Base-by-base conservation (phyloP, 495 filamentous ascomycete species). In the Penicillium cinerascens region DNA sequence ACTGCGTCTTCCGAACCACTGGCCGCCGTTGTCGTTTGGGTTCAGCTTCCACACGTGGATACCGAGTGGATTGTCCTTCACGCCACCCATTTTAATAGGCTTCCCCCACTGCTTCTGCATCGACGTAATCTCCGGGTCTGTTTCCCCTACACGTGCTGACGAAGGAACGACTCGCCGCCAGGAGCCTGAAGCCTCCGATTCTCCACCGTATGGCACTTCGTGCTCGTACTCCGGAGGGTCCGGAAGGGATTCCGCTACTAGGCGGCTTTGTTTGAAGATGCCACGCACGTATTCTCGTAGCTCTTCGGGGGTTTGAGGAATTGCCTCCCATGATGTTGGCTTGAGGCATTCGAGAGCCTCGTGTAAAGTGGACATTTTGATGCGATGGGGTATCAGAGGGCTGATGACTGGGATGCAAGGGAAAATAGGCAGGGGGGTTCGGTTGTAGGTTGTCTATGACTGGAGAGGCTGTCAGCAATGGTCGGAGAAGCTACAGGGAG, bases 1-100 rank as follows among this genome's bases (percentile, higher is more conserved):
- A 58, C 89, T 95, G 23, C 90, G 76, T 49, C 93, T 70, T 9
- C 88, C 90, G 69, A 97, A 97, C 92, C 92, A 97, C 3, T 83
- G 76, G 0, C 92, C 93, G 42, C 85, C 85, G 2, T 91, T 87
- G 61, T 97, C 93, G 49, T 85, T 83, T 0, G 86, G 83, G 0
- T 74, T 66, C 22, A 93, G 73, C 64, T 95, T 97, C 70, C 91
- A 96, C 11, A 97, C 81, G 20, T 76, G 71, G 16, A 97, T 81
- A 0, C 79, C 84, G 10, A 90, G 71, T 6, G 89, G 90, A 58
- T 93, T 95, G 6, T 92, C 86, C 54, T 78, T 83, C 0, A 77
- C 59, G 17, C 54, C 64, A 25, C 69, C 77, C 44, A 91, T 59
- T 65, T 91, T 95, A 55, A 90, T 68, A 9, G 88, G 87, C 59